Evolutionary conservation across 1,284 basidiomycete genomes (phyloP), one percentile per base, ranked within the genome.

Genomic region (Anthracocystis panici-leucophaei): DNA sequence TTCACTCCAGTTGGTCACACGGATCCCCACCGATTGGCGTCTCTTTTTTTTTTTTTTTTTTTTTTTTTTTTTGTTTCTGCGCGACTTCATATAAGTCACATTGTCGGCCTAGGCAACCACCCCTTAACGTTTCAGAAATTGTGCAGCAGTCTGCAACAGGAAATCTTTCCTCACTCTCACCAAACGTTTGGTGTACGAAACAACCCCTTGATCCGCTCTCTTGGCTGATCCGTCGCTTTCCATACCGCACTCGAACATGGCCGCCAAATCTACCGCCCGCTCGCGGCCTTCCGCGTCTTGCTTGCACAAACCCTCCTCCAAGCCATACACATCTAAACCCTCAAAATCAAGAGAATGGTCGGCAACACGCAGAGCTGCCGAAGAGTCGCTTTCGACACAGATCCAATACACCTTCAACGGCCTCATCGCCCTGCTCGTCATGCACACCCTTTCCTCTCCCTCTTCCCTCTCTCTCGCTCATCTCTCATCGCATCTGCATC

Each of bases 391-490:
- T 33, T 56, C 62, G 10, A 57, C 48, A 49, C 72, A 75, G 56
- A 69, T 75, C 42, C 72, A 69, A 18, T 75, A 69, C 48, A 79
- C 79, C 12, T 57, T 80, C 38, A 78, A 80, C 33, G 64, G 23
- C 23, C 40, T 81, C 35, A 53, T 76, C 14, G 72, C 79, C 1
- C 72, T 81, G 10, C 64, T 78, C 12, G 78, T 81, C 31, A 67
- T 69, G 58, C 78, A 81, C 42, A 72, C 74, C 23, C 77, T 81
- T 48, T 79, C 77, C 11, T 78, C 77, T 12, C 77, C 77, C 3
- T 80, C 78, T 6, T 80, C 78, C 0, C 67, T 80, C 44, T 79
- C 77, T 6, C 60, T 80, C 12, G 73, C 65, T 3, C 77, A 79
- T 46, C 72, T 79, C 33, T 76, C 75, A 5, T 67, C 68, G 1